phyloP scores from a whole-genome alignment of 352 stramenopile species.

The Globisporangium splendens region DNA sequence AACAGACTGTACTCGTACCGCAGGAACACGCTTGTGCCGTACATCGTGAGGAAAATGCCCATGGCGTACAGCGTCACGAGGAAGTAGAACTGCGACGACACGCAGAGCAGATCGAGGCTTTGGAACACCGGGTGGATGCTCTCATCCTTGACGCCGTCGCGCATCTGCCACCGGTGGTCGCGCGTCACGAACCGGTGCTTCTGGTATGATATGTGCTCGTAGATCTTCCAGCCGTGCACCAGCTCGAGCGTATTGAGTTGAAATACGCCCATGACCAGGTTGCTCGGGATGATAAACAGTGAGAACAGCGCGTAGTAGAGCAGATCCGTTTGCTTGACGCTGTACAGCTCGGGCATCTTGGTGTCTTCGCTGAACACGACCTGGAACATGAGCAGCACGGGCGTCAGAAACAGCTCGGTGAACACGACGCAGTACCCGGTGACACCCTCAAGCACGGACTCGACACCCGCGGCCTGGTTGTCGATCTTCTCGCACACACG shows the following conservation, averaged over 20 bases:
- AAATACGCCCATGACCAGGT: slow-evolving; percentile 92
- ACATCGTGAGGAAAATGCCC: slow-evolving; percentile 90
- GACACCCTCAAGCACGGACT: slow-evolving; percentile 91
- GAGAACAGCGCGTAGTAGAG: slow-evolving; percentile 95
- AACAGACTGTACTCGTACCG: slow-evolving; percentile 93
- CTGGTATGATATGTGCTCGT: slow-evolving; percentile 97
- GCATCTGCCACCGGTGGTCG: slow-evolving; percentile 92
- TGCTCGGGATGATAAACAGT: slow-evolving; percentile 94
- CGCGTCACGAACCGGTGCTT: slow-evolving; percentile 93
- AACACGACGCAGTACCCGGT: slow-evolving; percentile 90
- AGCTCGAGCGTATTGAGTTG: slow-evolving; percentile 96
- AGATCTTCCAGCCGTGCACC: slow-evolving; percentile 95
- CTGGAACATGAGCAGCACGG: slow-evolving; percentile 87
- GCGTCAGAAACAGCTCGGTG: slow-evolving; percentile 82
- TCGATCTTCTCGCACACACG: slow-evolving; percentile 95
- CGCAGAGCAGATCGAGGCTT: slow-evolving; percentile 94
- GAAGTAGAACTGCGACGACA: slow-evolving; percentile 94
- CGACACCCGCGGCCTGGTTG: slow-evolving; percentile 89
- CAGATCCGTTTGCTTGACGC: slow-evolving; percentile 92
- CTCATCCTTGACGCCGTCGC: slow-evolving; percentile 83
- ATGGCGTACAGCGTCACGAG: slow-evolving; percentile 78
- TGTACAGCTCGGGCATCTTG: slow-evolving; percentile 90
- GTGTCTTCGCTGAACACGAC: slow-evolving; percentile 89
- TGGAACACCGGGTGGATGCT: slow-evolving; percentile 92
- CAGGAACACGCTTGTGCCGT: slow-evolving; percentile 93